phyloP scores from a whole-genome alignment of 495 filamentous ascomycete genomes.

The Talaromyces nanjingensis region DNA sequence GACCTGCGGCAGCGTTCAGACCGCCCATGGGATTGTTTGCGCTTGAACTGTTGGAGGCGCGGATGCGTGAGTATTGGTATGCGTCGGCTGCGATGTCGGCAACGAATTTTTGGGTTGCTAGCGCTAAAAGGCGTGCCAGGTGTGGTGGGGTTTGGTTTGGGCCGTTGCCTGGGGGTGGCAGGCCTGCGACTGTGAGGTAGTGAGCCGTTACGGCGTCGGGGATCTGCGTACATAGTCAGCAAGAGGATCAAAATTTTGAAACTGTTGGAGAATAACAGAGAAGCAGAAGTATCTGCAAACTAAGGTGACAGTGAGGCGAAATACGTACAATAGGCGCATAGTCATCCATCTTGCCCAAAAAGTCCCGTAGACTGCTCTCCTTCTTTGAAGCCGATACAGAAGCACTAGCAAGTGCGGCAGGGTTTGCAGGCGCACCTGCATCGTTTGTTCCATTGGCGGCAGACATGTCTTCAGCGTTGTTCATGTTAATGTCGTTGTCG shows the following conservation, averaged over 20 bases:
- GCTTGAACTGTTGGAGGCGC: conserved; percentile 77
- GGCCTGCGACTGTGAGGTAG: conserved; percentile 92
- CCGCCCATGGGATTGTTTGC: conserved; percentile 84
- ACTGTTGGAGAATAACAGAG: neutral
- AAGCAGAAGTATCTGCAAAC: neutral
- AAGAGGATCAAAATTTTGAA: neutral
- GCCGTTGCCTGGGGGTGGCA: conserved; percentile 75
- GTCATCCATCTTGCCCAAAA: conserved; percentile 93
- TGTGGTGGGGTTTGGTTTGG: conserved; percentile 79
- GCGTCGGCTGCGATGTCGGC: conserved; percentile 96
- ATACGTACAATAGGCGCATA: conserved; percentile 87
- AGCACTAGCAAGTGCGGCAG: conserved; percentile 19
- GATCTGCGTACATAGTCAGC: conserved; percentile 50
- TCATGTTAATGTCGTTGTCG: conserved; percentile 4
- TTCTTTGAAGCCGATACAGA: conserved; percentile 65
- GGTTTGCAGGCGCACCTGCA: conserved; percentile 15
- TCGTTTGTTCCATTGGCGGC: conserved; percentile 13
- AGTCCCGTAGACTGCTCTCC: conserved; percentile 84
- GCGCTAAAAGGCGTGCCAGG: conserved; percentile 84
- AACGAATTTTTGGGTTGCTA: conserved; percentile 97
- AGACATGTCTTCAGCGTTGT: conserved; percentile 1
- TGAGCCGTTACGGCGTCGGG: conserved; percentile 96
- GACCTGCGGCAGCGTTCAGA: conserved; percentile 69
- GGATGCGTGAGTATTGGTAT: conserved; percentile 94
- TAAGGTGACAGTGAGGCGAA: neutral